Percentiles rank a stretch among this genome's conserved stretches.
Conservation (phyloP, 257 asterid species). For the Solanum stenotomum region DNA sequence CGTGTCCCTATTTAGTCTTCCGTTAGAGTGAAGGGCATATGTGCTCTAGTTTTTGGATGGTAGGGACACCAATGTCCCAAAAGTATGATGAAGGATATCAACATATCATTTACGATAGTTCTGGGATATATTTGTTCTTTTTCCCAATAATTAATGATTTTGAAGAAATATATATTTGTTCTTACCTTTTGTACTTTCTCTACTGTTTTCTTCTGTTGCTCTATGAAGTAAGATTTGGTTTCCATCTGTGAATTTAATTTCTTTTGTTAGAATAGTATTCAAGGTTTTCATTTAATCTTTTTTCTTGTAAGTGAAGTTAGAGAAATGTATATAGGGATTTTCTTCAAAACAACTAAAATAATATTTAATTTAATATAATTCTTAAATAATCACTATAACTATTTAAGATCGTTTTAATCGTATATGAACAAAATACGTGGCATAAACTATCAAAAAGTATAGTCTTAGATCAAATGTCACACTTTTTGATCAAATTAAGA, state of each 20-base stretch:
- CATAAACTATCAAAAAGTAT: background rate
- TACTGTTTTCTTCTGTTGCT: conserved; percentile 52
- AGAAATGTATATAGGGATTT: background rate
- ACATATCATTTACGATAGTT: no score
- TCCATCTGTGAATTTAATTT: conserved; percentile 28
- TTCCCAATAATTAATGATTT: no score
- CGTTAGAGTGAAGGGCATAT: no score
- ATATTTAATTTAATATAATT: background rate
- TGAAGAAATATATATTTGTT: no score
- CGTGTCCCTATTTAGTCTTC: no score
- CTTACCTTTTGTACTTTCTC: conserved; percentile 62
- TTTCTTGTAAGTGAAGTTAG: background rate
- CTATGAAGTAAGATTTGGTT: conserved; percentile 41
- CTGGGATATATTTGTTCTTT: no score
- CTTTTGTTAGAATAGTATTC: background rate
- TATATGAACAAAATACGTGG: background rate
- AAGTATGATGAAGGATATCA: no score
- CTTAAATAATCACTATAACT: background rate
- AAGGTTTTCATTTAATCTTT: background rate
- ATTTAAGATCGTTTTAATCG: background rate
- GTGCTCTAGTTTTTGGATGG: no score
- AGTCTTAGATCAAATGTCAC: background rate
- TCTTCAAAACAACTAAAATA: background rate
- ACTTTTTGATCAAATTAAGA: background rate
- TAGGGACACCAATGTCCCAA: no score